Percentiles rank a stretch among this genome's conserved stretches.
These are phyloP conservation scores for Anthostomella pinea DNA, from an alignment of 2,329 filamentous ascomycete species.

Conservation along the genomic window DNA sequence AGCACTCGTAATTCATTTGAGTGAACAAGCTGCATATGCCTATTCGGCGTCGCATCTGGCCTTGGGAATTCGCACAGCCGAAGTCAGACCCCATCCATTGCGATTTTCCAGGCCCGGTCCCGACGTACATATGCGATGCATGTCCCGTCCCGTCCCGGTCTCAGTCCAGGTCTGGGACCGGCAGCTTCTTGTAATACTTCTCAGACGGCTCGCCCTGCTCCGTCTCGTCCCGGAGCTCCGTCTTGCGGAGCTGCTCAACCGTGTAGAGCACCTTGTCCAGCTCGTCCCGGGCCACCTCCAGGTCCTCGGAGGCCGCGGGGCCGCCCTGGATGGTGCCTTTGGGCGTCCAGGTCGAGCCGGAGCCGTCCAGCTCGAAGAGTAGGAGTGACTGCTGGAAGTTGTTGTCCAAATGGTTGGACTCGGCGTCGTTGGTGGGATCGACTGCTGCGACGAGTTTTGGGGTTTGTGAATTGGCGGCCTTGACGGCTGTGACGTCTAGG, in stretches of 20 bases:
- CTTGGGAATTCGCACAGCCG: too few relatives aligned
- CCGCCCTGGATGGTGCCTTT: conserved; percentile 6
- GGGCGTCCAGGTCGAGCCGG: conserved; percentile 12
- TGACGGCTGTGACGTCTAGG: conserved; percentile 47
- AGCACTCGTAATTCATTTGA: too few relatives aligned
- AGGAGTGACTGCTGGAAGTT: conserved; percentile 12
- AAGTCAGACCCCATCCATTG: too few relatives aligned
- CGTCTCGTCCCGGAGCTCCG: conserved; percentile 21
- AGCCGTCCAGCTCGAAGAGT: conserved; percentile 21
- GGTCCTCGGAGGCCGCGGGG: conserved; percentile 5
- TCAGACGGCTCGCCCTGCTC: conserved; percentile 9
- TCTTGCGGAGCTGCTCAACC: conserved; percentile 32
- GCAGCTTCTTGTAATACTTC: conserved; percentile 2
- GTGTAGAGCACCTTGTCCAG: conserved; percentile 29
- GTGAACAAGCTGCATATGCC: too few relatives aligned
- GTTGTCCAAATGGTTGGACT: conserved; percentile 11
- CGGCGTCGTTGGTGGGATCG: conserved; percentile 32
- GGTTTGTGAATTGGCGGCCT: conserved; percentile 7
- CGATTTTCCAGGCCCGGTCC: too few relatives aligned
- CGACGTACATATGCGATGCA: too few relatives aligned
- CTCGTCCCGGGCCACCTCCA: conserved; percentile 22
- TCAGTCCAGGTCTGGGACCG: too few relatives aligned
- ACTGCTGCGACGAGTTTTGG: conserved; percentile 39
- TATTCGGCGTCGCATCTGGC: too few relatives aligned
- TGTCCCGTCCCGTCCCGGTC: too few relatives aligned